These are phyloP conservation scores for Voacanga thouarsii DNA, from an alignment of 257 asterid species.

Conservation along the genomic window DNA sequence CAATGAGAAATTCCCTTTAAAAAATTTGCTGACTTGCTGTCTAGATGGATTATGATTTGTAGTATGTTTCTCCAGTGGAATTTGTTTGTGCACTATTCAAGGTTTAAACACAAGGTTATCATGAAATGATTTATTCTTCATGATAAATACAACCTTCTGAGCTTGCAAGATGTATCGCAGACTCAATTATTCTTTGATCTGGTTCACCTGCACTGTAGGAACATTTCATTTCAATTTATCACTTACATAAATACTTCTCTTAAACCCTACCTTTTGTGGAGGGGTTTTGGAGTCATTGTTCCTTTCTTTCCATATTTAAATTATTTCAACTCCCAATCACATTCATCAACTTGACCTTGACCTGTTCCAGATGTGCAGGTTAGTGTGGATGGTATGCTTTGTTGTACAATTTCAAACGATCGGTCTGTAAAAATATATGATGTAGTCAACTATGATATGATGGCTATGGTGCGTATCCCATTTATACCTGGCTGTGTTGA, in stretches of 20 bases:
- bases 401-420: slow-evolving; percentile 93
- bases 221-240: background rate
- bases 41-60: background rate
- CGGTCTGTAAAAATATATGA: slow-evolving; percentile 90
- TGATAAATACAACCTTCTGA: background rate
- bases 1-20: background rate
- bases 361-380: slow-evolving; percentile 59
- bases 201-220: background rate
- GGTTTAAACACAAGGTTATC: background rate
- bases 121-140: background rate
- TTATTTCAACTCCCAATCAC: slow-evolving; percentile 11
- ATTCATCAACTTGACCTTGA: slow-evolving; percentile 19
- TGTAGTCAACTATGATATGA: slow-evolving; percentile 96
- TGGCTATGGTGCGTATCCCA: slow-evolving; percentile 94
- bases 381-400: slow-evolving; percentile 86
- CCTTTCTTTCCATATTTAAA: background rate
- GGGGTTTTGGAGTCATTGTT: background rate
- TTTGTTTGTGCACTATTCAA: background rate
- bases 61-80: background rate
- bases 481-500: slow-evolving; percentile 85
- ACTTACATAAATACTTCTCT: background rate
- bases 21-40: background rate
- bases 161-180: background rate
- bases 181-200: background rate
- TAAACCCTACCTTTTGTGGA: background rate